phyloP scores from a whole-genome alignment of 1,139 yeast genomes.

The Candida tetrigidarum region DNA sequence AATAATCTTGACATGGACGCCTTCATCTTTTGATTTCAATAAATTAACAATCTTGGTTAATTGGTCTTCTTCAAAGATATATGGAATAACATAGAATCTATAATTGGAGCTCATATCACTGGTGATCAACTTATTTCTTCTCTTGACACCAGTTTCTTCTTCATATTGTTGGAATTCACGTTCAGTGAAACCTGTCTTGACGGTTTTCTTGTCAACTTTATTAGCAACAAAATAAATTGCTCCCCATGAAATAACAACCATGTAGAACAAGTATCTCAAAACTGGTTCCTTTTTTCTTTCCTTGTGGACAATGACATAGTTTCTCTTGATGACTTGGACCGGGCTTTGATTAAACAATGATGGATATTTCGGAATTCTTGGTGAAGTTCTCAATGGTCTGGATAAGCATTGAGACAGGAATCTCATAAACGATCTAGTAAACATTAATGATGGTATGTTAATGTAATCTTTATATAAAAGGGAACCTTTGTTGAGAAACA shows the following conservation, averaged over 20 bases:
- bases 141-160: constrained; percentile 53
- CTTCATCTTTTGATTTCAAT: constrained; percentile 20
- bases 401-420: constrained; percentile 1
- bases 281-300: constrained; percentile 34
- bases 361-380: constrained; percentile 1
- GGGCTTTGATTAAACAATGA: constrained; percentile 5
- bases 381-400: neutral
- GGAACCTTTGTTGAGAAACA: too few species aligned
- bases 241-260: constrained; percentile 56
- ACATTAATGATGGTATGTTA: neutral
- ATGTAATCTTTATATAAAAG: too few species aligned
- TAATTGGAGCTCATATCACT: constrained; percentile 32
- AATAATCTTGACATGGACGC: constrained; percentile 48
- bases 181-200: constrained; percentile 55
- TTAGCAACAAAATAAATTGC: constrained; percentile 56
- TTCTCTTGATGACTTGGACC: constrained; percentile 9
- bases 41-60: constrained; percentile 24
- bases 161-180: constrained; percentile 62
- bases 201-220: constrained; percentile 54
- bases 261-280: constrained; percentile 51
- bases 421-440: constrained; percentile 3
- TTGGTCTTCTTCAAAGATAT: constrained; percentile 26
- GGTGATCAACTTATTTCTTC: constrained; percentile 51
- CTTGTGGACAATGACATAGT: constrained; percentile 15
- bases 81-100: constrained; percentile 51